A percentile compares a stretch with the other conserved stretches of the same genome.
phyloP scores from a whole-genome alignment of 1,284 basidiomycete genomes.

The Ustilago trichophora region DNA sequence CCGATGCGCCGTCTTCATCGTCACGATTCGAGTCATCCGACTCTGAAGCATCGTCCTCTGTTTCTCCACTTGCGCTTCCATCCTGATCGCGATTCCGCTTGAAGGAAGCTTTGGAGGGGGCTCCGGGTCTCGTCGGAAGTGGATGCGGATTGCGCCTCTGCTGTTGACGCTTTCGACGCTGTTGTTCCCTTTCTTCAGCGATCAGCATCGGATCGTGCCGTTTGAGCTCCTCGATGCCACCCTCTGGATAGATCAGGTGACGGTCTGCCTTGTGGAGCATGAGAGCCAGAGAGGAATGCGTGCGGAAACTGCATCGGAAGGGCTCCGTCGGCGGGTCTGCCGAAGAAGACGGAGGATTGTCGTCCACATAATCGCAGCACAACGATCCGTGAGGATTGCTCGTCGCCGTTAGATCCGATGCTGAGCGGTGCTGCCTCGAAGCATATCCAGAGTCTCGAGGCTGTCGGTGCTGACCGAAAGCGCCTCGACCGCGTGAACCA shows the following conservation, averaged over 20 bases:
- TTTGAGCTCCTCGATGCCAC: constrained; percentile 57
- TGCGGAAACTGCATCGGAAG: constrained; percentile 35
- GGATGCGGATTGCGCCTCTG: constrained; percentile 25
- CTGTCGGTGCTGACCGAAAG: constrained; percentile 24
- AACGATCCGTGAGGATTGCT: constrained; percentile 15
- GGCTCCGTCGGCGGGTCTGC: constrained; percentile 10
- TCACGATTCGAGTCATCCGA: constrained; percentile 5
- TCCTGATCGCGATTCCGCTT: not conserved
- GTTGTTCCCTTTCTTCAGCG: constrained; percentile 54
- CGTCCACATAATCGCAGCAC: constrained; percentile 37
- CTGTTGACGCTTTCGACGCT: constrained; percentile 18
- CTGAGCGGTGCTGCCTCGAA: constrained; percentile 1
- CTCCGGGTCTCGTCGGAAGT: constrained; percentile 10
- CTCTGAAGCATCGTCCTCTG: not conserved
- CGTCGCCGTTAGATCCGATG: not conserved
- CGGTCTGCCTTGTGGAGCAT: constrained; percentile 63
- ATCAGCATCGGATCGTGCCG: constrained; percentile 57
- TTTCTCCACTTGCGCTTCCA: not conserved
- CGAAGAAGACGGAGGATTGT: constrained; percentile 22
- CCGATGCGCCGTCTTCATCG: constrained; percentile 2
- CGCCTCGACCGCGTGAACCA: constrained; percentile 17
- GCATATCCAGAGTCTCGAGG: constrained; percentile 39
- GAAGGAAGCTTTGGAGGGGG: not conserved
- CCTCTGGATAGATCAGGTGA: constrained; percentile 61
- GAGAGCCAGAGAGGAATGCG: constrained; percentile 37